Percentiles rank a stretch among this genome's conserved stretches.
Evolutionary conservation across 768 basidiomycete genomes (phyloP).

Genomic region (Phylloporus arenicola): DNA sequence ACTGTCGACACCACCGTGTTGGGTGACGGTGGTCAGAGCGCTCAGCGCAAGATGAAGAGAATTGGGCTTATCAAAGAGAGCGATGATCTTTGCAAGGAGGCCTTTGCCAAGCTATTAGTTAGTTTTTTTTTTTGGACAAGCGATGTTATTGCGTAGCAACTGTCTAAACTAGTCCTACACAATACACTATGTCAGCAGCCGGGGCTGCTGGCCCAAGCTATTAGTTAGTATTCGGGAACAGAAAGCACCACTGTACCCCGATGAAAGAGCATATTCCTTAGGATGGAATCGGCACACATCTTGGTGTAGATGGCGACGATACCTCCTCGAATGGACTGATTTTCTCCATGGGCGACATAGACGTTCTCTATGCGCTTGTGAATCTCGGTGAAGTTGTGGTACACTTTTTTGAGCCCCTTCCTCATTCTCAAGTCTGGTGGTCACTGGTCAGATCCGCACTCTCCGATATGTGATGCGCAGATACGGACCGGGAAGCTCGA

Average conservation of each 20-base stretch:
- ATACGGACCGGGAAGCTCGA: conserved; percentile 49
- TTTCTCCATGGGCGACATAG: conserved; percentile 38
- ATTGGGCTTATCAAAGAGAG: conserved; percentile 41
- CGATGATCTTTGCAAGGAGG: conserved; percentile 46
- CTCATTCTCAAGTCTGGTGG: conserved; percentile 48
- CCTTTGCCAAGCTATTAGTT: conserved; percentile 37
- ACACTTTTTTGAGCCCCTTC: conserved; percentile 58
- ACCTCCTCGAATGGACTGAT: conserved; percentile 48
- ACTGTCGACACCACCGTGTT: conserved; percentile 48
- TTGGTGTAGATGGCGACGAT: conserved; percentile 59
- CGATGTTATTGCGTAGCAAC: too few species aligned
- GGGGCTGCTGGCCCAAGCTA: too few species aligned
- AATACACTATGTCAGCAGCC: too few species aligned
- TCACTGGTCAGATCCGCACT: conserved; percentile 1
- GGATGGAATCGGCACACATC: conserved; percentile 55
- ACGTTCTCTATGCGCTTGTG: conserved; percentile 46
- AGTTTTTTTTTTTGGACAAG: too few species aligned
- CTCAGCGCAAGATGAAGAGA: conserved; percentile 49
- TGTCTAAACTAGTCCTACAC: too few species aligned
- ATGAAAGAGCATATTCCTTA: conserved; percentile 54
- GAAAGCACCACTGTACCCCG: conserved; percentile 33
- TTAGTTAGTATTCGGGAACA: background rate
- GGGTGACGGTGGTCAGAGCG: conserved; percentile 52
- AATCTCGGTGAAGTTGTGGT: conserved; percentile 50
- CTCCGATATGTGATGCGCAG: background rate